phyloP scores from a whole-genome alignment of 345 rosid genomes.

The Anacardium occidentale region DNA sequence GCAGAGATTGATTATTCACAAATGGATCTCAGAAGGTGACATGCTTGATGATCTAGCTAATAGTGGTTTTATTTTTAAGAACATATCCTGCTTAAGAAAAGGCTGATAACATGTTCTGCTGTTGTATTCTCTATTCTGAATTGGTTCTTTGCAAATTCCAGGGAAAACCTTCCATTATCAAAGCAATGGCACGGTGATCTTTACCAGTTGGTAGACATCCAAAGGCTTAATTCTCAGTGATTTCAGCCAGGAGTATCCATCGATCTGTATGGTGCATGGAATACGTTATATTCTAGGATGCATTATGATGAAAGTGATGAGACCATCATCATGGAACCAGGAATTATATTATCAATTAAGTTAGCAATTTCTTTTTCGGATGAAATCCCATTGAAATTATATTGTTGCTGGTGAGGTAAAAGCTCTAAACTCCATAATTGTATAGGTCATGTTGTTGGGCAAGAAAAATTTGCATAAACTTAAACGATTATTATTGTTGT shows the following conservation, averaged over 20 bases:
- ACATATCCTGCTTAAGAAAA: not conserved
- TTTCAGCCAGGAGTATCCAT: not conserved
- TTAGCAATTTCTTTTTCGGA: too few relatives aligned
- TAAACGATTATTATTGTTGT: too few relatives aligned
- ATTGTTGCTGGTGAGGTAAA: too few relatives aligned
- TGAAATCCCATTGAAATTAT: too few relatives aligned
- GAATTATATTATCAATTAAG: too few relatives aligned
- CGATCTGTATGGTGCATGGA: not conserved
- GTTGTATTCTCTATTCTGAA: not conserved
- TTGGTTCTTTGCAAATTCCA: conserved; percentile 20
- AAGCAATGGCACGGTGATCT: conserved; percentile 57
- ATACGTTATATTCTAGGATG: not conserved
- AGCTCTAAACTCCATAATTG: too few relatives aligned
- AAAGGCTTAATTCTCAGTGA: conserved; percentile 32
- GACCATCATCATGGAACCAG: not conserved
- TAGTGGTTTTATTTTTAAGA: not conserved
- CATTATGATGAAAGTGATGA: not conserved
- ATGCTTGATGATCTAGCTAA: not conserved
- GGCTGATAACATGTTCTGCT: not conserved
- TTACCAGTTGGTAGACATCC: conserved; percentile 52
- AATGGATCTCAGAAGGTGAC: conserved; percentile 72
- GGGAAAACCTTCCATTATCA: conserved; percentile 68
- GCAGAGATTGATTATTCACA: conserved; percentile 80
- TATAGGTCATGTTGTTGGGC: too few relatives aligned
- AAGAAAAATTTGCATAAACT: too few relatives aligned